phyloP scores from a whole-genome alignment of 2,329 filamentous ascomycete species.

The Chaetoscypha palmicola region DNA sequence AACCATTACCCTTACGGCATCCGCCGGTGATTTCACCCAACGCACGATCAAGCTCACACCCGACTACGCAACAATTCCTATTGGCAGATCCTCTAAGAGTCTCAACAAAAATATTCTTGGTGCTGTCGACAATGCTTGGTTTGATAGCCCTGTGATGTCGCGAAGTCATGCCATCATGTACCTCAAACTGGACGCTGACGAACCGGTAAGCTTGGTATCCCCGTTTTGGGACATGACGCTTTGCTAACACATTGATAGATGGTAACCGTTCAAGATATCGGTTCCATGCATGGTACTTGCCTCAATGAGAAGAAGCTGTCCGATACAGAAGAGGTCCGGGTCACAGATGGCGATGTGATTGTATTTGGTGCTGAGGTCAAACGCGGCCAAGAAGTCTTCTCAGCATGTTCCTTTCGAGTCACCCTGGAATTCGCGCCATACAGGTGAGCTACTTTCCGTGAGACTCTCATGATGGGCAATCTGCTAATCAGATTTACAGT shows the following conservation, averaged over 20 bases:
- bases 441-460: slow-evolving; percentile 20
- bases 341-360: slow-evolving; percentile 35
- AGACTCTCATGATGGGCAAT: slow-evolving; percentile 5
- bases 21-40: slow-evolving; percentile 19
- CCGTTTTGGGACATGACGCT: background rate
- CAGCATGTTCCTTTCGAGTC: slow-evolving; percentile 27
- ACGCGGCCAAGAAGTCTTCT: slow-evolving; percentile 37
- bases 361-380: slow-evolving; percentile 43
- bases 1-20: slow-evolving; percentile 20
- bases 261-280: slow-evolving; percentile 45
- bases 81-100: slow-evolving; percentile 43
- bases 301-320: slow-evolving; percentile 41
- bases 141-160: slow-evolving; percentile 67
- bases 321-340: slow-evolving; percentile 22
- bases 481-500: slow-evolving; percentile 6
- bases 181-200: slow-evolving; percentile 33
- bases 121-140: slow-evolving; percentile 52
- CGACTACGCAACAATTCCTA: slow-evolving; percentile 13
- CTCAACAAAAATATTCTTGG: slow-evolving; percentile 38
- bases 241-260: slow-evolving; percentile 26
- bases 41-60: slow-evolving; percentile 22
- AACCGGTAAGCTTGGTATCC: slow-evolving; percentile 17
- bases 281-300: slow-evolving; percentile 56
- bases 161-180: slow-evolving; percentile 54
- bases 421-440: slow-evolving; percentile 21